These are phyloP conservation scores for Penicillium pancosmium DNA, from an alignment of 495 filamentous ascomycete species.

Conservation along the genomic window DNA sequence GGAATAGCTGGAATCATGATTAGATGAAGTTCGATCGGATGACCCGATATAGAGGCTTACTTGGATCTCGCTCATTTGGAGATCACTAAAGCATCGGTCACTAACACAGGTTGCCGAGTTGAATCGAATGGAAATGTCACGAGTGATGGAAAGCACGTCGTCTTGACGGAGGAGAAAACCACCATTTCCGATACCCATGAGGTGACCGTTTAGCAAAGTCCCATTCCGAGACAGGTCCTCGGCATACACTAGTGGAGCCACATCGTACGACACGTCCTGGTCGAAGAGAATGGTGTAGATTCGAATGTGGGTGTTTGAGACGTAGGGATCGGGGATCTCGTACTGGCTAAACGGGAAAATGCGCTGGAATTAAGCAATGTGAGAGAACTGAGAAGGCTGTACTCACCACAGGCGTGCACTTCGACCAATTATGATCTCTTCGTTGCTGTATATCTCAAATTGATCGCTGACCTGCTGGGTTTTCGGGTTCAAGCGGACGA, in stretches of 20 bases:
- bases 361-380: background rate
- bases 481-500: conserved; percentile 26
- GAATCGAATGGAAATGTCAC: conserved; percentile 28
- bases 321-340: conserved; percentile 39
- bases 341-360: conserved; percentile 36
- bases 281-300: conserved; percentile 63
- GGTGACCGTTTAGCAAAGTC: conserved; percentile 52
- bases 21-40: background rate
- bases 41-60: conserved; percentile 18
- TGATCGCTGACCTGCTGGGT: conserved; percentile 10
- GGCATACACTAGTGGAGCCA: conserved; percentile 60
- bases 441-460: conserved; percentile 30
- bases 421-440: conserved; percentile 43
- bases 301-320: conserved; percentile 63
- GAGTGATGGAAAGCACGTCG: conserved; percentile 46
- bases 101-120: conserved; percentile 4
- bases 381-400: background rate
- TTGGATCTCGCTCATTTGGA: conserved; percentile 32
- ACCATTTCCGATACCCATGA: conserved; percentile 43
- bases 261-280: conserved; percentile 28
- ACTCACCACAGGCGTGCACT: conserved; percentile 35
- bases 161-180: conserved; percentile 57
- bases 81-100: conserved; percentile 17
- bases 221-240: conserved; percentile 63
- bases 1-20: conserved; percentile 42